Conservation (phyloP, 495 filamentous ascomycete species). For the Hypoxylon crocopeplum region DNA sequence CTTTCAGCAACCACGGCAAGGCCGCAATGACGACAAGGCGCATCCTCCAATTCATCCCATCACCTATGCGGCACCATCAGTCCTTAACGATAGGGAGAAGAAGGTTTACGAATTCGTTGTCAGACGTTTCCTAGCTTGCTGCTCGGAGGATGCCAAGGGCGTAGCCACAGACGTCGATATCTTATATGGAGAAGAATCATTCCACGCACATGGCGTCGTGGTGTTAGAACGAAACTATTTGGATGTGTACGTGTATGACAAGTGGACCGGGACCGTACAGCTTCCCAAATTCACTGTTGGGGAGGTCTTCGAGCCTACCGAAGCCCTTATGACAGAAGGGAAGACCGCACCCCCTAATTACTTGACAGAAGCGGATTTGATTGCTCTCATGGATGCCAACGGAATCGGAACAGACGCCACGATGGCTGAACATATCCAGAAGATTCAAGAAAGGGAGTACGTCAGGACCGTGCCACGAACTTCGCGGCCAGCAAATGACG, state of each 20-base stretch:
- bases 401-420: conserved; percentile 98
- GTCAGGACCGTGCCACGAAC: conserved; percentile 68
- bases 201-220: conserved; percentile 80
- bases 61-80: conserved; percentile 69
- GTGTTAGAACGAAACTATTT: conserved; percentile 91
- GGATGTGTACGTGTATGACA: conserved; percentile 95
- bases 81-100: conserved; percentile 69
- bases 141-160: conserved; percentile 91
- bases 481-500: conserved; percentile 33
- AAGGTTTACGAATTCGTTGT: conserved; percentile 92
- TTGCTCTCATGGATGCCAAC: conserved; percentile 97
- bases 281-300: conserved; percentile 78
- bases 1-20: conserved; percentile 81
- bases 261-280: conserved; percentile 86
- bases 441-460: conserved; percentile 89
- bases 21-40: conserved; percentile 90
- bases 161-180: conserved; percentile 84
- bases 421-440: conserved; percentile 98
- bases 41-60: conserved; percentile 98
- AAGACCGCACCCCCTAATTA: conserved; percentile 85
- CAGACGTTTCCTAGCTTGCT: conserved; percentile 95
- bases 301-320: conserved; percentile 85
- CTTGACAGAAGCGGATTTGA: conserved; percentile 95
- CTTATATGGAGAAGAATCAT: conserved; percentile 81
- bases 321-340: conserved; percentile 87